Evolutionary conservation across 2,329 filamentous ascomycete genomes (phyloP).

Genomic region (Botryotinia convoluta): DNA sequence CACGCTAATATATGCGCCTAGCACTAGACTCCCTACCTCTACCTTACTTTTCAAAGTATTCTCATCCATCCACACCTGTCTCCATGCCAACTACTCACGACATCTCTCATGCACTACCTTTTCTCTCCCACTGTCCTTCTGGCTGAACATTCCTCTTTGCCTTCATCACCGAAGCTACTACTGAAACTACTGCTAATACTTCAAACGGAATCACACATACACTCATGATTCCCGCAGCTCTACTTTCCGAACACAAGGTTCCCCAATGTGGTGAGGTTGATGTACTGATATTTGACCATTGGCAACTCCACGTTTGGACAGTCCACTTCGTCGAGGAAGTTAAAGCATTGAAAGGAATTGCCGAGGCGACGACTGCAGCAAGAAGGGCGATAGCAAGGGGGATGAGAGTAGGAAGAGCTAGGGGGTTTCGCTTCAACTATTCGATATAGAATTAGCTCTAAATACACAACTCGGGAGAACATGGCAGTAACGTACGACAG

Average conservation of each 20-base stretch:
- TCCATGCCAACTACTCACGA: slow-evolving; percentile 23
- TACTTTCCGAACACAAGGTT: slow-evolving; percentile 55
- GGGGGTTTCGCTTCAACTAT: slow-evolving; percentile 28
- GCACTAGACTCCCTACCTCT: background rate
- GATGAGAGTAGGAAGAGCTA: slow-evolving; percentile 36
- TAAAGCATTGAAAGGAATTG: slow-evolving; percentile 58
- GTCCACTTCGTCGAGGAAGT: slow-evolving; percentile 52
- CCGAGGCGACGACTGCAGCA: slow-evolving; percentile 51
- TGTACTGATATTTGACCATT: slow-evolving; percentile 57
- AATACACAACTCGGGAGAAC: background rate
- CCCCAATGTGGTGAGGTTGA: slow-evolving; percentile 52
- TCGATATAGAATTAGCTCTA: background rate
- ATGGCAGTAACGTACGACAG: slow-evolving; percentile 46
- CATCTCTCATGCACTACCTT: slow-evolving; percentile 35
- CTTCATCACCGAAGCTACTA: slow-evolving; percentile 47
- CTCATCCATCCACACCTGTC: background rate
- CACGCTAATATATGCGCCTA: background rate
- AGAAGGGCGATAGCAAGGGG: slow-evolving; percentile 46
- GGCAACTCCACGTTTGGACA: slow-evolving; percentile 61
- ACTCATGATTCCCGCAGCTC: slow-evolving; percentile 52
- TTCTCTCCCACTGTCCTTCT: slow-evolving; percentile 30
- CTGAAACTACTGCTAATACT: slow-evolving; percentile 45
- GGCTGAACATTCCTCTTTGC: slow-evolving; percentile 43
- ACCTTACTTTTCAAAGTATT: background rate
- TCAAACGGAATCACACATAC: slow-evolving; percentile 58